phyloP scores from a whole-genome alignment of 2,329 filamentous ascomycete genomes.

The Huntiella savannae region DNA sequence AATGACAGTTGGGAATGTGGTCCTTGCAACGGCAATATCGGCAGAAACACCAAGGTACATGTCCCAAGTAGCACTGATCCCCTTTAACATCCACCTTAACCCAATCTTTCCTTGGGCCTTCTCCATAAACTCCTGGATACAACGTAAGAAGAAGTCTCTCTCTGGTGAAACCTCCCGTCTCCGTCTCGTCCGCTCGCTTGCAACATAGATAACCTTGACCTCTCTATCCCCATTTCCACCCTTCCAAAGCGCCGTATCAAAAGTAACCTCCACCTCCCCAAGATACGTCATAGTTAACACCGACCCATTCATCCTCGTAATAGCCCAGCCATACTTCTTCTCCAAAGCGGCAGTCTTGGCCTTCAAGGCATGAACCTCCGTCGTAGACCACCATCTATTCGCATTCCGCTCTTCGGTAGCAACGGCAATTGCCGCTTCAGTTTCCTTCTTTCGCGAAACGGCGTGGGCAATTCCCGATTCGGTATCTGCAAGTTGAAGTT shows the following conservation, averaged over 20 bases:
- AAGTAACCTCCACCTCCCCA: conserved; percentile 53
- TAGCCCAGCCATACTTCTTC: conserved; percentile 48
- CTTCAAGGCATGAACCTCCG: conserved; percentile 64
- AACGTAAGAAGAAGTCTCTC: conserved; percentile 57
- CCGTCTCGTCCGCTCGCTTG: conserved; percentile 33
- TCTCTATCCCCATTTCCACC: conserved; percentile 26
- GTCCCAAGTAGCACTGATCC: conserved; percentile 47
- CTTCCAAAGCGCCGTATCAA: conserved; percentile 46
- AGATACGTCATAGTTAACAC: conserved; percentile 56
- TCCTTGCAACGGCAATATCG: conserved; percentile 41
- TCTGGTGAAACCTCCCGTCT: conserved; percentile 40
- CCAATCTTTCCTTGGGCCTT: conserved; percentile 38
- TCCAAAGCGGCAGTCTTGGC: conserved; percentile 49
- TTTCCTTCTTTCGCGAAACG: conserved; percentile 45
- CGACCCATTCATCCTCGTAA: conserved; percentile 42
- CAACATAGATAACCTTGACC: conserved; percentile 55
- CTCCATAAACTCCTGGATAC: conserved; percentile 46
- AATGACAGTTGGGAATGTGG: conserved; percentile 45
- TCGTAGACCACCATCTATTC: conserved; percentile 71
- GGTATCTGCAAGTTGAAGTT: conserved; percentile 46
- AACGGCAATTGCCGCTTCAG: conserved; percentile 54
- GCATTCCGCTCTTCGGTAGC: conserved; percentile 73
- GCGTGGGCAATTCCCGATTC: conserved; percentile 42
- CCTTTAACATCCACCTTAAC: conserved; percentile 29
- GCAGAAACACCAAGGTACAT: conserved; percentile 38